Evolutionary conservation across 768 basidiomycete species (phyloP).

Genomic region (Leccinum pellstonianum): DNA sequence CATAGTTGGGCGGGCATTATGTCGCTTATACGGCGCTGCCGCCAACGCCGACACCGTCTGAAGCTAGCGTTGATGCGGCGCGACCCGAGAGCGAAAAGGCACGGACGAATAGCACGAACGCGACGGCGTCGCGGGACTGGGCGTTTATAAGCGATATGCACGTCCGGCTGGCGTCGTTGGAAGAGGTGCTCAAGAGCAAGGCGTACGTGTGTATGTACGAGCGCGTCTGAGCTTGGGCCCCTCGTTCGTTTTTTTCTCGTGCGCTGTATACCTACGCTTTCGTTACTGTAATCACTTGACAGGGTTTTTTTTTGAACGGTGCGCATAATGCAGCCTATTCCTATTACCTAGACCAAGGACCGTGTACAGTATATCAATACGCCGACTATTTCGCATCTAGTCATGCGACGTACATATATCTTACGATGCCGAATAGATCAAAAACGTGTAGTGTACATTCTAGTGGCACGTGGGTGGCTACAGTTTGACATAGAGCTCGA

Average conservation of each 20-base stretch:
- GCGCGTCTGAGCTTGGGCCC: slow-evolving; percentile 47
- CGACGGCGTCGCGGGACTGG: slow-evolving; percentile 57
- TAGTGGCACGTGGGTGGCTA: background rate
- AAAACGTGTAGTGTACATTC: background rate
- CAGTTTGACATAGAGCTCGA: slow-evolving; percentile 60
- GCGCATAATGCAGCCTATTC: background rate
- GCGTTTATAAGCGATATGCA: slow-evolving; percentile 89
- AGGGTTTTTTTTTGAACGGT: background rate
- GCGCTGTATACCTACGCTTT: background rate
- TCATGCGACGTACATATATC: background rate
- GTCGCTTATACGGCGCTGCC: slow-evolving; percentile 81
- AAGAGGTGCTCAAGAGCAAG: slow-evolving; percentile 88
- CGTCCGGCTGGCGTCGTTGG: slow-evolving; percentile 76
- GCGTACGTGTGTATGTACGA: slow-evolving; percentile 96
- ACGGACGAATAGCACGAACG: background rate
- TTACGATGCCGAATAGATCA: background rate
- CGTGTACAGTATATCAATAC: slow-evolving; percentile 1
- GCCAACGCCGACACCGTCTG: slow-evolving; percentile 24
- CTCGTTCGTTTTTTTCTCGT: background rate
- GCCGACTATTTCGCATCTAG: background rate
- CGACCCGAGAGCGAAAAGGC: slow-evolving; percentile 13
- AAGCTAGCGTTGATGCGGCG: slow-evolving; percentile 3
- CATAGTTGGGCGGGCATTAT: slow-evolving; percentile 85
- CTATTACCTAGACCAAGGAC: slow-evolving; percentile 3
- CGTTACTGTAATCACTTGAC: background rate